Conservation (phyloP, 2,329 filamentous ascomycete genomes). For the Corinectria fuckeliana region DNA sequence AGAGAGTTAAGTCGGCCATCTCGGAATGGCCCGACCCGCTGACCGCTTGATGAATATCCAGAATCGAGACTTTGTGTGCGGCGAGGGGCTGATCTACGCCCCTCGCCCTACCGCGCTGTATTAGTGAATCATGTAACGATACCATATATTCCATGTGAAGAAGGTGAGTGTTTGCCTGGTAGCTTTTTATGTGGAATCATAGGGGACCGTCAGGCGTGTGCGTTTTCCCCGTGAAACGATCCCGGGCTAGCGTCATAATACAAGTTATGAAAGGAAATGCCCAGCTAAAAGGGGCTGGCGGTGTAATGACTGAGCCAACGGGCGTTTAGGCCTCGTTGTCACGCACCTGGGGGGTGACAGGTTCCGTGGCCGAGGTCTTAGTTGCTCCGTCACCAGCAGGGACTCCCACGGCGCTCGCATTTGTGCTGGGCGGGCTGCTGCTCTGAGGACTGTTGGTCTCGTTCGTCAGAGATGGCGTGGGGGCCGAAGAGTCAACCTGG, state of each 20-base stretch:
- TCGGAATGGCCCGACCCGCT: constrained; percentile 8
- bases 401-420: constrained; percentile 59
- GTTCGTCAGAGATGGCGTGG: constrained; percentile 71
- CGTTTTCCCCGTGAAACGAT: constrained; percentile 11
- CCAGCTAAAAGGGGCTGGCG: constrained; percentile 1
- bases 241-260: constrained; percentile 27
- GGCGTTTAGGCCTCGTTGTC: constrained; percentile 41
- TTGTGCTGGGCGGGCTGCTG: constrained; percentile 69
- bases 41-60: constrained; percentile 19
- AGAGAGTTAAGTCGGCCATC: constrained; percentile 2
- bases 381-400: constrained; percentile 39
- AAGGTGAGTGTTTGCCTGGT: constrained; percentile 19
- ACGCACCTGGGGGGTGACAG: constrained; percentile 34
- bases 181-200: constrained; percentile 15
- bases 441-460: constrained; percentile 74
- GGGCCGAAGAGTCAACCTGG: constrained; percentile 60
- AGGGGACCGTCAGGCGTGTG: constrained; percentile 7
- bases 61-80: constrained; percentile 17
- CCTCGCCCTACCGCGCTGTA: constrained; percentile 16
- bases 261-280: constrained; percentile 14
- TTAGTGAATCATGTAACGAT: constrained; percentile 28
- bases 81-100: constrained; percentile 1
- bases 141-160: constrained; percentile 31
- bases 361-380: constrained; percentile 26
- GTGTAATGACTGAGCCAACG: neutral